phyloP scores from a whole-genome alignment of 805 yeast species.

The Yamadazyma endophytica region DNA sequence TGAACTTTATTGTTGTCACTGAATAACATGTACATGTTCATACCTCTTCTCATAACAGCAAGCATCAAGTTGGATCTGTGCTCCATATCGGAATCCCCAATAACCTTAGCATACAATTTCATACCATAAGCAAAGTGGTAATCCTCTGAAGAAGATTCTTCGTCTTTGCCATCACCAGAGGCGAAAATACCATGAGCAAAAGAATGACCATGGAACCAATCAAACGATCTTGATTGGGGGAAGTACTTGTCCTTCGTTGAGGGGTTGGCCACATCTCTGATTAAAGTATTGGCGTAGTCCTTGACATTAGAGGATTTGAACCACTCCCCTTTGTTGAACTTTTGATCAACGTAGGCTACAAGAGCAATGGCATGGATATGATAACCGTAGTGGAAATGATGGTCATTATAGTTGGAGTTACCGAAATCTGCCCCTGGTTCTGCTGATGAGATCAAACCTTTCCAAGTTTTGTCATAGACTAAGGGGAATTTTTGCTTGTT shows the following conservation, averaged over 20 bases:
- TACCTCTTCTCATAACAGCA: constrained; percentile 51
- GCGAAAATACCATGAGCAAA: constrained; percentile 73
- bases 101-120: constrained; percentile 59
- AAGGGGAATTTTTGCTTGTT: constrained; percentile 41
- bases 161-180: constrained; percentile 73
- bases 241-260: constrained; percentile 48
- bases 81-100: constrained; percentile 50
- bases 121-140: constrained; percentile 67
- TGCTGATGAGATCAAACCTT: constrained; percentile 24
- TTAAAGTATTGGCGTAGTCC: constrained; percentile 52
- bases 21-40: constrained; percentile 55
- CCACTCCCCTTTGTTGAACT: constrained; percentile 23
- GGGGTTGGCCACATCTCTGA: constrained; percentile 70
- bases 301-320: constrained; percentile 26
- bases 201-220: constrained; percentile 75
- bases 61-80: constrained; percentile 56
- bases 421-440: constrained; percentile 23
- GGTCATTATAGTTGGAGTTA: constrained; percentile 26
- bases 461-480: constrained; percentile 24
- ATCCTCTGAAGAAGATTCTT: constrained; percentile 73
- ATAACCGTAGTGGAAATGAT: constrained; percentile 40
- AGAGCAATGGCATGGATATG: constrained; percentile 70
- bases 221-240: constrained; percentile 66
- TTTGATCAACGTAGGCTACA: constrained; percentile 49
- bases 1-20: constrained; percentile 50